Conservation (phyloP, 345 rosid genomes). For the Euphorbia peplus region DNA sequence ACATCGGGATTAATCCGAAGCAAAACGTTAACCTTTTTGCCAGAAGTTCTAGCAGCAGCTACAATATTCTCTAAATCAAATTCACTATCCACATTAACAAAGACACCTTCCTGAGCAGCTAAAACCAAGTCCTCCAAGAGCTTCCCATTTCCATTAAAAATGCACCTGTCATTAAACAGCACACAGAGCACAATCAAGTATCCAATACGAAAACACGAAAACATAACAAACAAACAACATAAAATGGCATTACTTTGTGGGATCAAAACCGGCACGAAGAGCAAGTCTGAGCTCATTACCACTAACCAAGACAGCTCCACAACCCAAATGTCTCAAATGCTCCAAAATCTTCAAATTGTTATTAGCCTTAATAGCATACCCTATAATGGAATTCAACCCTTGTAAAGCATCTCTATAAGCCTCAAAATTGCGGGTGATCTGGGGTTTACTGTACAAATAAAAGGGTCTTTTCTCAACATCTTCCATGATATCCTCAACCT, state of each 20-base stretch:
- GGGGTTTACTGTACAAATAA: slow-evolving; percentile 82
- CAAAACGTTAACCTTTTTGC: slow-evolving; percentile 82
- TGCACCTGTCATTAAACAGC: slow-evolving; percentile 53
- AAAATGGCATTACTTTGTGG: slow-evolving; percentile 53
- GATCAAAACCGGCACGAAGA: slow-evolving; percentile 82
- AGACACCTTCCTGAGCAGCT: slow-evolving; percentile 91
- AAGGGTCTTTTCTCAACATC: slow-evolving; percentile 80
- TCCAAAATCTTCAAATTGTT: slow-evolving; percentile 90
- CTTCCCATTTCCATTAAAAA: slow-evolving; percentile 95
- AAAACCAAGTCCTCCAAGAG: slow-evolving; percentile 84
- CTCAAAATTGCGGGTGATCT: slow-evolving; percentile 77
- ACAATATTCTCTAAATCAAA: slow-evolving; percentile 90
- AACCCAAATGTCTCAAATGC: slow-evolving; percentile 84
- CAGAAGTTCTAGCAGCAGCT: slow-evolving; percentile 77
- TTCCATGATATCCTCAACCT: slow-evolving; percentile 79
- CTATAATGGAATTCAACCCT: slow-evolving; percentile 68
- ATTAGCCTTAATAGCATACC: slow-evolving; percentile 92
- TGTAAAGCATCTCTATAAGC: slow-evolving; percentile 76
- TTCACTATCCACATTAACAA: slow-evolving; percentile 94
- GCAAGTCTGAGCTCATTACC: slow-evolving; percentile 96
- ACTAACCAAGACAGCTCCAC: slow-evolving; percentile 93
- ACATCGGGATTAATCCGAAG: slow-evolving; percentile 98
- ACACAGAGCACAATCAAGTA: background rate
- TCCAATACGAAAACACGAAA: background rate
- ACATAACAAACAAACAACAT: background rate